Evolutionary conservation across 2,329 filamentous ascomycete species (phyloP), one percentile per base, ranked within the genome.

Genomic region (Phialophora expanda): DNA sequence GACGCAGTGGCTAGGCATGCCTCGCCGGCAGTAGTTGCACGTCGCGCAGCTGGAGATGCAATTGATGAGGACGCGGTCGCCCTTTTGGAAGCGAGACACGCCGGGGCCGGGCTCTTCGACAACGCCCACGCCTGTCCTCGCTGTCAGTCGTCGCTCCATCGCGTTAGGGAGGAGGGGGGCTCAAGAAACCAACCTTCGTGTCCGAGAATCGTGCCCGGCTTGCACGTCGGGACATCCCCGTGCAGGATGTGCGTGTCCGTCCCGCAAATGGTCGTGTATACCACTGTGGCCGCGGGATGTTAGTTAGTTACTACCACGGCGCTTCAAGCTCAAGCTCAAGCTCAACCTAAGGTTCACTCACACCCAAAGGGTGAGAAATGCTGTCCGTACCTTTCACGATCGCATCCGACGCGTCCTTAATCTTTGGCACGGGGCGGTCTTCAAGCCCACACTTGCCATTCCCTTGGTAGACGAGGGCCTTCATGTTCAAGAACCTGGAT

Each of bases 181-280:
- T n/a, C 48, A 26, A 26, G 48, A 24, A 20, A 34, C 57, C 8
- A 38, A 48, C 83, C 83, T 71, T 86, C 84, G 67, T 86, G 84
- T 41, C 84, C 84, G 0, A 86, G 75, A 2, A 84, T 77, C 0
- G 77, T 77, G 7, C 84, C 84, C 0, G 77, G 75, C 4, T 78
- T 69, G 56, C 79, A 81, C 1, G 79, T 83, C 0, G 84, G 78
- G 0, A 87, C 83, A 69, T 86, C 78, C 17, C 84, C 85, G 64
- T 83, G 82, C 64, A 80, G 74, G 66, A 87, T 86, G 71, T 87
- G 85, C 14, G 87, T 74, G 70, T 87, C 85, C 0, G 82, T 82
- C 26, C 84, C 83, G 71, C 84, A 86, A 68, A 85, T 84, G 11
- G 82, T 83, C 0, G 80, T 80, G 61, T 84, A 78, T 8, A 76